Evolutionary conservation across 805 yeast species (phyloP).

Genomic region (Suhomyces prunicola): DNA sequence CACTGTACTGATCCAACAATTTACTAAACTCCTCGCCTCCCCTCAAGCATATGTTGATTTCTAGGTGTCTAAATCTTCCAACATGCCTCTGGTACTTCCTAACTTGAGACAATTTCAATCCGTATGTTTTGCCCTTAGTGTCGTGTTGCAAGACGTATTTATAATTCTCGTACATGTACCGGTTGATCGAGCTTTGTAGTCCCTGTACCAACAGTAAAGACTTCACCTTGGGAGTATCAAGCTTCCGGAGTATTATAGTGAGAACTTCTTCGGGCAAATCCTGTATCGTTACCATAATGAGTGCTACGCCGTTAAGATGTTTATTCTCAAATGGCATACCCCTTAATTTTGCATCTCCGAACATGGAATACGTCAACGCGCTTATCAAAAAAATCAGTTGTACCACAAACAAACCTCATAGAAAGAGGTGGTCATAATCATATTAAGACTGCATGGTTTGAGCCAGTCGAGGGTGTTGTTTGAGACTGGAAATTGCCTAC

Average conservation of each 20-base stretch:
- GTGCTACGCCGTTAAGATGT: not conserved
- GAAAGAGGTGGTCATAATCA: not conserved
- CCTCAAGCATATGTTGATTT: not conserved
- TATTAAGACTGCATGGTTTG: not conserved
- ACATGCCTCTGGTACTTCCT: not conserved
- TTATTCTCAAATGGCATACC: not conserved
- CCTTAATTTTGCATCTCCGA: not conserved
- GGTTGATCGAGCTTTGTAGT: slow-evolving; percentile 3
- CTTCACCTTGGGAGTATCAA: slow-evolving; percentile 4
- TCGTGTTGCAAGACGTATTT: slow-evolving; percentile 5
- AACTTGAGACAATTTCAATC: not conserved
- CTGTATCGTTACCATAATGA: not conserved
- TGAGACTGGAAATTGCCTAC: not conserved
- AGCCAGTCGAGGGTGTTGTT: not conserved
- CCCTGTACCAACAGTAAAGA: slow-evolving; percentile 2
- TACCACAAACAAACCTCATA: not conserved
- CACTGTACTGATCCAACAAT: not conserved
- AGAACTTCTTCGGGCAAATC: slow-evolving; percentile 10
- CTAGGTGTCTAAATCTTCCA: not conserved
- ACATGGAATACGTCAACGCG: not conserved
- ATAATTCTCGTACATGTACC: slow-evolving; percentile 7
- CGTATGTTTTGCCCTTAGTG: not conserved
- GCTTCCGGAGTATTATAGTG: not conserved
- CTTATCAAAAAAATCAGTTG: slow-evolving; percentile 1
- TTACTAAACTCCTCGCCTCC: slow-evolving; percentile 1